Evolutionary conservation across 169 alveolate genomes (phyloP), one percentile per base, ranked within the genome.

Genomic region (Plasmodium ovale): DNA sequence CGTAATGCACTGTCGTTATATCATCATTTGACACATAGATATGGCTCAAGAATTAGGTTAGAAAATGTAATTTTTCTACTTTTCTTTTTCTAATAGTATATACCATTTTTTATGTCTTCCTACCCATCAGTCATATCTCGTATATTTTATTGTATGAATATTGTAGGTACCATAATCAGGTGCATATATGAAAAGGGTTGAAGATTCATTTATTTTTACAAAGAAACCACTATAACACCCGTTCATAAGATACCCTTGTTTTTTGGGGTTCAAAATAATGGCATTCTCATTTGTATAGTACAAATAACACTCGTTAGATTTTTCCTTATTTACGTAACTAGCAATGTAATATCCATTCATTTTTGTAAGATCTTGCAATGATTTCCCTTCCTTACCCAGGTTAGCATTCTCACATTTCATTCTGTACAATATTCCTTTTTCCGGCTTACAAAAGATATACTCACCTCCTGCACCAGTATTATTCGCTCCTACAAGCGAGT

Each of bases 221-320:
- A 70, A 70, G 27, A 39, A 21, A 0, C 67, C 84, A 21, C 35
- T 31, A 54, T 70, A 70, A 33, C 84, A 70, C 0, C 84, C 84
- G 10, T 3, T 29, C 0, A 1, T 27, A 1, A 6, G 3, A 44
- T 49, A 2, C 3, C 35, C 37, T 1, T 42, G 12, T 23, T 44
- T 54, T 49, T 44, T 29, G 7, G 84, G 84, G 19, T 70, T 70
- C 3, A 70, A 7, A 5, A 70, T 33, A 19, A 70, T 21, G 19
- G 87, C 59, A 39, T 71, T 71, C 21, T 71, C 59, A 2, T 71
- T 60, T 10, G 68, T 19, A 37, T 53, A 71, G 42, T 53, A 71
- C 14, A 71, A 25, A 59, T 71, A 71, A 60, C 87, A 71, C 21
- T 14, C 68, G 9, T 49, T n/a, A 5, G 9, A 51, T 14, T 51